A percentile compares a stretch with the other conserved stretches of the same genome.
Conservation (phyloP, 176 grass and related monocot species). For the Oryza meyeriana region DNA sequence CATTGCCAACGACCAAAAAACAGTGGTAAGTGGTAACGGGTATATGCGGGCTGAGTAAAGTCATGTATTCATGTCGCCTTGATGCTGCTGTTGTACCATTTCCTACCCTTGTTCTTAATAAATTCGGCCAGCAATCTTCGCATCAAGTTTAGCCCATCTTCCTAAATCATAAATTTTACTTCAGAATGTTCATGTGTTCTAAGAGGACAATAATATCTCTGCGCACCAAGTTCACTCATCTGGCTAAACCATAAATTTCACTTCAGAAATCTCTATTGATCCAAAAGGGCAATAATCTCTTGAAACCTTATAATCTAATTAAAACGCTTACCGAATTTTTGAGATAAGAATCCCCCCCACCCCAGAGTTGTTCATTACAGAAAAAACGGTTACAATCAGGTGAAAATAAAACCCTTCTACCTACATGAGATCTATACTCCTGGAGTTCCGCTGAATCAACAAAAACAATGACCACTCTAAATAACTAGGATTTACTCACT, state of each 20-base stretch:
- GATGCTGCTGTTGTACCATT: background rate
- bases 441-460: background rate
- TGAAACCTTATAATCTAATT: background rate
- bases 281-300: background rate
- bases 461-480: background rate
- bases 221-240: background rate
- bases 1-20: too few species aligned
- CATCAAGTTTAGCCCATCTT: background rate
- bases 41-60: too few species aligned
- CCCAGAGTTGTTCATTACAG: background rate
- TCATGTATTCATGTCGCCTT: background rate
- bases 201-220: background rate
- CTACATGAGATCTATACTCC: background rate
- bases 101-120: background rate
- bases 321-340: background rate
- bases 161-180: background rate
- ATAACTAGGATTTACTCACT: background rate
- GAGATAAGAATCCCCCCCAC: background rate
- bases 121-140: too few species aligned
- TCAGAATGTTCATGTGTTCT: background rate
- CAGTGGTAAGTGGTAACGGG: too few species aligned
- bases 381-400: background rate
- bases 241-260: background rate
- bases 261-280: background rate
- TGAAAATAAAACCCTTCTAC: background rate